Conservation (phyloP, 345 rosid species). For the Xanthoceras sorbifolium region DNA sequence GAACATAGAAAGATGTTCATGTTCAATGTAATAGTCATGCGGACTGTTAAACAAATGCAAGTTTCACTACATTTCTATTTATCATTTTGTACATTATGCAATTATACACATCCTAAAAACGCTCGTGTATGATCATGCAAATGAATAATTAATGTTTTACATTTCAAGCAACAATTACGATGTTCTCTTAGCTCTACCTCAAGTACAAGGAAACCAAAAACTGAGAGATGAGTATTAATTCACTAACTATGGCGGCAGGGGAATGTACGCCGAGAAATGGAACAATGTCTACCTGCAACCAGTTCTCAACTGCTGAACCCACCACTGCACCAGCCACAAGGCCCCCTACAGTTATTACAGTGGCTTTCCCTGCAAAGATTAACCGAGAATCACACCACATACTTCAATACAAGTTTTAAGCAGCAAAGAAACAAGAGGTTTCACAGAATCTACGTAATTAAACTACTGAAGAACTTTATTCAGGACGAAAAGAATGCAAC, state of each 20-base stretch:
- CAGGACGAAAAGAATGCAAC: not conserved
- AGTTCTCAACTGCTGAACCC: slow-evolving; percentile 87
- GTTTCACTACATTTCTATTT: slow-evolving; percentile 27
- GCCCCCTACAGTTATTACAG: slow-evolving; percentile 80
- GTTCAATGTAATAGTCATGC: not conserved
- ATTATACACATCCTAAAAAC: slow-evolving; percentile 45
- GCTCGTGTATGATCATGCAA: slow-evolving; percentile 45
- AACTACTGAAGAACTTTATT: not conserved
- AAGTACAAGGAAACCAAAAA: slow-evolving; percentile 82
- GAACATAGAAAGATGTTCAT: not conserved
- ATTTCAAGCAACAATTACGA: slow-evolving; percentile 17
- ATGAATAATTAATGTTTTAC: slow-evolving; percentile 51
- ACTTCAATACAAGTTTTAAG: not conserved
- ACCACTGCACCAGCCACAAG: slow-evolving; percentile 94
- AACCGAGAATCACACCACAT: not conserved
- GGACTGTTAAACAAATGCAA: not conserved
- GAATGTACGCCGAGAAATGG: slow-evolving; percentile 85
- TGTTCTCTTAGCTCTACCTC: slow-evolving; percentile 43
- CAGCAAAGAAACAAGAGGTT: not conserved
- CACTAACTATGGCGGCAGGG: slow-evolving; percentile 84
- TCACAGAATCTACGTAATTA: not conserved
- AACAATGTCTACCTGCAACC: slow-evolving; percentile 94
- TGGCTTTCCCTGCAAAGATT: slow-evolving; percentile 73
- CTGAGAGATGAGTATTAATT: slow-evolving; percentile 81
- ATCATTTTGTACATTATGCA: slow-evolving; percentile 56